Conservation (phyloP, 768 basidiomycete species). For the Lentinus brumalis region DNA sequence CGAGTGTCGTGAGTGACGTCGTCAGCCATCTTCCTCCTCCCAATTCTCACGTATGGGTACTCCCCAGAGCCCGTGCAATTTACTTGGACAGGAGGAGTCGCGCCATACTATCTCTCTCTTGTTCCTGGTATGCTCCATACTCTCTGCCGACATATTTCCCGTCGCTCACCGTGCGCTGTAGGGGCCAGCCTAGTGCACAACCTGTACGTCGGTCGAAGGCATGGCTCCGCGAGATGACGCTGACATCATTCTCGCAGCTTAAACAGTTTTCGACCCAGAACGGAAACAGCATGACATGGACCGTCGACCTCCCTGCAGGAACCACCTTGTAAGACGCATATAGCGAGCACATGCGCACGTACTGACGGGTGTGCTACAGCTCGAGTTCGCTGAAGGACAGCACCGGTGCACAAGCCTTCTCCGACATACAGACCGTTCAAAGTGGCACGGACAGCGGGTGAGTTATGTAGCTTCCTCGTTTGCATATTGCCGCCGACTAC, state of each 20-base stretch:
- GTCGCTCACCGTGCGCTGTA: slow-evolving; percentile 26
- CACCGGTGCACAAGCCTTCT: slow-evolving; percentile 55
- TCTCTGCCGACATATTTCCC: neutral
- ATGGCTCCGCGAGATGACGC: neutral
- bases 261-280: slow-evolving; percentile 51
- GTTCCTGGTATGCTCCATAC: slow-evolving; percentile 53
- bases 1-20: slow-evolving; percentile 49
- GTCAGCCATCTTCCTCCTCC: neutral
- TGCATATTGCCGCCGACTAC: neutral
- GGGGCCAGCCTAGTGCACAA: slow-evolving; percentile 54
- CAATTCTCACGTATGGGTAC: neutral
- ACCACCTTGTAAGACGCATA: slow-evolving; percentile 48
- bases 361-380: slow-evolving; percentile 35
- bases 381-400: slow-evolving; percentile 58
- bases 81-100: slow-evolving; percentile 50
- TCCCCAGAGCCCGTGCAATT: slow-evolving; percentile 59
- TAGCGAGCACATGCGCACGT: neutral
- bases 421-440: slow-evolving; percentile 49
- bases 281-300: slow-evolving; percentile 54
- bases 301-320: slow-evolving; percentile 46
- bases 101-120: slow-evolving; percentile 62
- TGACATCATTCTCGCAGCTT: slow-evolving; percentile 39
- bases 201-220: slow-evolving; percentile 43
- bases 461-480: neutral
- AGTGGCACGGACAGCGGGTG: slow-evolving; percentile 27